Base-by-base conservation (phyloP, 768 basidiomycete genomes). In the Porphyrellus cyaneotinctus region DNA sequence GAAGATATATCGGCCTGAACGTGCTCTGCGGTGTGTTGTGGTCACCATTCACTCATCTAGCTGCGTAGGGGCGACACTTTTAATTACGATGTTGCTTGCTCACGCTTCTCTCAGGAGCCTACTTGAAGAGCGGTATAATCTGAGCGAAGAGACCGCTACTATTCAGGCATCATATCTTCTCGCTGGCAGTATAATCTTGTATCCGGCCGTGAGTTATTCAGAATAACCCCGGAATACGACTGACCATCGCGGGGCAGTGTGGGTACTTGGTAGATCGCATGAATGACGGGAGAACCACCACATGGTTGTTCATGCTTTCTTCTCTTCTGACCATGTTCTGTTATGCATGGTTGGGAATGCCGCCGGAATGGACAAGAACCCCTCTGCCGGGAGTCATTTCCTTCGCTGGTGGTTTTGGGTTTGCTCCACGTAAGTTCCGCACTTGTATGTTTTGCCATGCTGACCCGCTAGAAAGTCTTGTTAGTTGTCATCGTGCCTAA, bases 21-120 rank as follows among this genome's bases (percentile, higher is more conserved):
- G 66, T 90, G 13, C 70, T 90, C 15, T 91, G 85, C 54, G 88
- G 88, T 17, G 74, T 81, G 54, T 81, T 89, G 32, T 91, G 88
- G 88, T 72, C 81, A 4, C 89, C 88, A 4, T 89, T 88, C 64
- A 81, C 80, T 12, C 87, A 90, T 62, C 80, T 91, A 38, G 81
- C 85, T 13, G 75, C 88, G 87, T 88, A 62, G 62, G 44, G 66
- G 28, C 8, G 5, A 43, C n/a, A 22, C 41, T 43, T 33, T 28
- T 42, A n/a, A 44, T 33, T 42, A 32, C 35, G 12, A 32, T 11
- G 3, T 48, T 43, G 23, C 57, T 49, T 46, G 35, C 59, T 51
- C 52, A 59, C 17, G 18, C 14, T 11, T 39, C 37, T 26, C 12
- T 15, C 55, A 90, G 88, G 24, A 89, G 88, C 61, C 77, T 91